Percentiles rank a stretch among this genome's conserved stretches.
These are phyloP conservation scores for Beauveria rudraprayagi DNA, from an alignment of 2,329 filamentous ascomycete genomes.

Conservation along the genomic window DNA sequence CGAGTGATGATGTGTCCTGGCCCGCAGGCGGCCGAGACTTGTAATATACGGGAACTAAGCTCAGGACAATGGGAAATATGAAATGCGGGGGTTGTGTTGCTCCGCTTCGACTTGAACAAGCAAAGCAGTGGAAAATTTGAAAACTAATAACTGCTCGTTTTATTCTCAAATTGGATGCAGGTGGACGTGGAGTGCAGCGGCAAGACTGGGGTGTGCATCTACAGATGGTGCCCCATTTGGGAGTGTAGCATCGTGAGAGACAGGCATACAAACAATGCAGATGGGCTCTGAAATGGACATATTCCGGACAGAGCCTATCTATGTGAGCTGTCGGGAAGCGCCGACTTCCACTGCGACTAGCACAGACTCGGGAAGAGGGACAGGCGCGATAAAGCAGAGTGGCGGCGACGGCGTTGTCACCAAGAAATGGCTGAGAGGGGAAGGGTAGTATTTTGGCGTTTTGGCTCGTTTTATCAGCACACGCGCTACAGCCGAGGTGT, in stretches of 20 bases:
- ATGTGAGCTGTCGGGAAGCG: neutral
- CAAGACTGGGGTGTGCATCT: neutral
- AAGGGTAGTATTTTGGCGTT: too few species aligned
- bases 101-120: neutral
- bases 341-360: slow-evolving; percentile 4
- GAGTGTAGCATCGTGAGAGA: neutral
- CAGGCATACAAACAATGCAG: neutral
- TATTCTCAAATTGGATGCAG: neutral
- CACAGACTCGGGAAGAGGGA: neutral
- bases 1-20: too few species aligned
- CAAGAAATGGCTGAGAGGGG: neutral
- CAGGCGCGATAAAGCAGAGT: neutral
- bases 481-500: too few species aligned
- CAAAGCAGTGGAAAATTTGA: neutral
- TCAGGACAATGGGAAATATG: neutral
- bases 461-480: neutral
- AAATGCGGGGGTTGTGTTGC: neutral
- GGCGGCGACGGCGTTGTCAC: neutral
- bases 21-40: neutral
- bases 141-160: neutral
- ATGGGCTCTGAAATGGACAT: neutral
- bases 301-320: slow-evolving; percentile 6
- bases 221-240: neutral
- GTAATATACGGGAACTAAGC: neutral
- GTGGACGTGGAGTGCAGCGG: neutral